Evolutionary conservation across 495 filamentous ascomycete species (phyloP), one percentile per base, ranked within the genome.

Genomic region (Corynascus novoguineensis): DNA sequence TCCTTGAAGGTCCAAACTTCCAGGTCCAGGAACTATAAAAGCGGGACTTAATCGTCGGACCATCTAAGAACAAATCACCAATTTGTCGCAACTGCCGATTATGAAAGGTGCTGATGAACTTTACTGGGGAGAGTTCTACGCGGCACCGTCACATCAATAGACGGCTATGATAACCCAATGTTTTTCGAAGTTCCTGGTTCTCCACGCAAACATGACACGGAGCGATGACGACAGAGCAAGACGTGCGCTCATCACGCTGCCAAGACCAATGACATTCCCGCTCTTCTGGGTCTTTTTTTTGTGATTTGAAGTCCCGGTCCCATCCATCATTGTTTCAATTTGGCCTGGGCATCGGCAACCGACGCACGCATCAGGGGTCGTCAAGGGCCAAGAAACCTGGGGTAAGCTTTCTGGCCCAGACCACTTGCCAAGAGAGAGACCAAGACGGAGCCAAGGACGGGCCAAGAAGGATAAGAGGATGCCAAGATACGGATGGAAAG

Each of bases 371-470:
- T 17, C 4, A 5, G n/a, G 27, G 41, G 44, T 15, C 44, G 29
- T n/a, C n/a, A 46, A 25, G 27, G 45, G 45, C 45, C 45, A 48
- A 48, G 45, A 32, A 48, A 48, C 25, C 45, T 48, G 45, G 45
- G 45, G 45, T 14, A 29, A 46, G 6, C 24, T 22, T 29, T 28
- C 19, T 48, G 27, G 45, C 25, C 24, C 14, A 27, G 42, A 27
- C 21, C 10, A 1, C 14, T 3, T 8, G 44, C 44, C 44, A 46
- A 46, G 44, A 48, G 28, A 14, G 14, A 11, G 45, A 9, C 45
- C 45, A 48, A 48, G 45, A 44, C 12, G 25, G 14, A 9, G 45
- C 44, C 44, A 47, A 47, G 44, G 14, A 27, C 7, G 22, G n/a
- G 24, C 44, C 44, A 47, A 47, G 44, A 47, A 29, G 4, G 25